phyloP scores from a whole-genome alignment of 1,284 basidiomycete species.

The Rhodotorula mucilaginosa region DNA sequence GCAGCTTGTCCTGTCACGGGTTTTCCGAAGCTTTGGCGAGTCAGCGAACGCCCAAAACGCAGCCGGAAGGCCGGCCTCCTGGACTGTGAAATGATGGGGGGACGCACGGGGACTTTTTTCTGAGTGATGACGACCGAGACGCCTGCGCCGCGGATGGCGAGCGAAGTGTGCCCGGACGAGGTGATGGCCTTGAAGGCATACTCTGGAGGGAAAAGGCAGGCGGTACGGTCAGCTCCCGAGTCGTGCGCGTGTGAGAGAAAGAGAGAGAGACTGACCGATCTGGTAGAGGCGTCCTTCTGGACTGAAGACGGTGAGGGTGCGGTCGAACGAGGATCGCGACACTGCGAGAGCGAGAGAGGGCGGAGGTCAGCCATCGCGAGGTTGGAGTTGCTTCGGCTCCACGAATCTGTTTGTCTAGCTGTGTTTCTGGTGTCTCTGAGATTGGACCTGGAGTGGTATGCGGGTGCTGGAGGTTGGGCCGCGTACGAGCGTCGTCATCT shows the following conservation, averaged over 20 bases:
- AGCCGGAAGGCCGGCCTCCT: too few relatives aligned
- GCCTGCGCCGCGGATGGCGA: conserved; percentile 90
- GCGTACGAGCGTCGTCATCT: conserved; percentile 23
- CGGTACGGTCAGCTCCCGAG: not conserved
- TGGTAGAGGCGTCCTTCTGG: conserved; percentile 63
- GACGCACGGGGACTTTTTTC: conserved; percentile 88
- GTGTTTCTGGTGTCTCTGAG: too few relatives aligned
- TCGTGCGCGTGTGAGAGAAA: too few relatives aligned
- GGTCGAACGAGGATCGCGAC: conserved; percentile 38
- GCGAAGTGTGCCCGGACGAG: conserved; percentile 89
- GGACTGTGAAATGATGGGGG: too few relatives aligned
- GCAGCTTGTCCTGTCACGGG: conserved; percentile 80
- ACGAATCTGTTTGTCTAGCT: too few relatives aligned
- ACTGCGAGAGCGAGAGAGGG: conserved; percentile 1
- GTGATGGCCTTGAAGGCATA: conserved; percentile 99
- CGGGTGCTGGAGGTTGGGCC: not conserved
- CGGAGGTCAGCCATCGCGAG: not conserved
- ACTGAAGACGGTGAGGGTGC: conserved; percentile 32
- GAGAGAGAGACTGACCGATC: conserved; percentile 68
- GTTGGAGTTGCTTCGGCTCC: not conserved
- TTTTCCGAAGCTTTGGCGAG: not conserved
- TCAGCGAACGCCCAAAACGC: not conserved
- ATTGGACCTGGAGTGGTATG: not conserved
- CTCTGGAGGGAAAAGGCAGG: conserved; percentile 57
- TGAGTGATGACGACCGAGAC: conserved; percentile 94